phyloP scores from a whole-genome alignment of 352 stramenopile genomes.

The Globisporangium uncinulatum region DNA sequence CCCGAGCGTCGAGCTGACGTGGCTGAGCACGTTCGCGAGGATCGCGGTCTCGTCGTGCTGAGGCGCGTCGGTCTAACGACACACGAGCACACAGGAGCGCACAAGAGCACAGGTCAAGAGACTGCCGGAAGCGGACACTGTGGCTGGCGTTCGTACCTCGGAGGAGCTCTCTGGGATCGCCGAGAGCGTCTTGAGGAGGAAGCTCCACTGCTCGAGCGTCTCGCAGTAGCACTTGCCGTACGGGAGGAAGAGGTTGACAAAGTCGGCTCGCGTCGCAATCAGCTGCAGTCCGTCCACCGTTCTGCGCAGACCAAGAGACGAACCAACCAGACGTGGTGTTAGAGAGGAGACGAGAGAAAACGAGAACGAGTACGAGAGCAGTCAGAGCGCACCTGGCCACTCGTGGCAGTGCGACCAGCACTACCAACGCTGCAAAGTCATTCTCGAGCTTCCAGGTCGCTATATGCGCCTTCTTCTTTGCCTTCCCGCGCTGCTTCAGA shows the following conservation, averaged over 20 bases:
- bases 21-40: slow-evolving; percentile 57
- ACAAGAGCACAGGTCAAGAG: not conserved
- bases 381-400: slow-evolving; percentile 38
- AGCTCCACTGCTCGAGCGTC: slow-evolving; percentile 71
- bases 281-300: slow-evolving; percentile 58
- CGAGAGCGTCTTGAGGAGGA: slow-evolving; percentile 62
- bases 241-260: slow-evolving; percentile 62
- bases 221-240: slow-evolving; percentile 68
- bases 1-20: slow-evolving; percentile 65
- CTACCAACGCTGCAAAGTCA: slow-evolving; percentile 55
- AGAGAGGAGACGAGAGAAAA: not conserved
- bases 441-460: slow-evolving; percentile 36
- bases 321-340: not conserved
- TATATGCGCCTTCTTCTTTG: slow-evolving; percentile 1
- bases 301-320: slow-evolving; percentile 10
- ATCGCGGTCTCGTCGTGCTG: slow-evolving; percentile 31
- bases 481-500: slow-evolving; percentile 15
- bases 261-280: slow-evolving; percentile 38
- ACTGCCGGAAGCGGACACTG: too few relatives aligned
- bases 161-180: slow-evolving; percentile 27
- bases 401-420: slow-evolving; percentile 56
- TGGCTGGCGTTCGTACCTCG: slow-evolving; percentile 19
- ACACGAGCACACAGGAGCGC: not conserved
- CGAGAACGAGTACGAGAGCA: not conserved
- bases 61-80: slow-evolving; percentile 5